Conservation (phyloP, 352 stramenopile genomes). For the Pythium myriotylum region DNA sequence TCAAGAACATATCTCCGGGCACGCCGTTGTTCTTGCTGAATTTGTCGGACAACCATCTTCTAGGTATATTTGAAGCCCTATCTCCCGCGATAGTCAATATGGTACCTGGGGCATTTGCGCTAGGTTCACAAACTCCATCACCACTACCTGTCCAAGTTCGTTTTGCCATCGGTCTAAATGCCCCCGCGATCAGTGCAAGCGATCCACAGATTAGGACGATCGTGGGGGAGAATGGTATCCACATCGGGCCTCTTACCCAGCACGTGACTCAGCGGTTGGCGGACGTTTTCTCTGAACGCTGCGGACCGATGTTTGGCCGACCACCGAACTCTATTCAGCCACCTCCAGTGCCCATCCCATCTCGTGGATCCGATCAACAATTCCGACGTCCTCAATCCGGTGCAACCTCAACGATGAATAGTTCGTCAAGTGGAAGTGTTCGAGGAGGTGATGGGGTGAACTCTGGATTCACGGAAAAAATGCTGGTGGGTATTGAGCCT, state of each 20-base stretch:
- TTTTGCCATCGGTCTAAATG: constrained; percentile 72
- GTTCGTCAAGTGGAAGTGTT: neutral
- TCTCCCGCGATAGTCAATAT: constrained; percentile 75
- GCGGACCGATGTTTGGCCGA: constrained; percentile 41
- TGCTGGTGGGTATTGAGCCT: constrained; percentile 85
- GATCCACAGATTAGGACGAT: constrained; percentile 78
- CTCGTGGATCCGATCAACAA: constrained; percentile 6
- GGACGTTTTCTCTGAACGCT: constrained; percentile 76
- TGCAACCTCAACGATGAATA: constrained; percentile 15
- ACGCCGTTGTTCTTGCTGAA: constrained; percentile 88
- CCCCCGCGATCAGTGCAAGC: constrained; percentile 63
- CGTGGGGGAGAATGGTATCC: constrained; percentile 59
- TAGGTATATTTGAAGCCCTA: constrained; percentile 86
- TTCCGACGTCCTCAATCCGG: constrained; percentile 15
- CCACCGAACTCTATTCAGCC: constrained; percentile 34
- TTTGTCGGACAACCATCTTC: constrained; percentile 79
- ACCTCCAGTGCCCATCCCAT: constrained; percentile 23
- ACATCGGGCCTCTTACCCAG: constrained; percentile 63
- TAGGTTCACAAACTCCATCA: constrained; percentile 53
- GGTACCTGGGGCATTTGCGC: constrained; percentile 76
- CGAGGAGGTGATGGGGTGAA: constrained; percentile 13
- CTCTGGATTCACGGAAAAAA: constrained; percentile 61
- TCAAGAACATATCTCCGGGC: constrained; percentile 67
- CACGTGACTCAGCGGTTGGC: constrained; percentile 68
- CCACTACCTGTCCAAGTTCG: constrained; percentile 76